Evolutionary conservation across 2,329 filamentous ascomycete genomes (phyloP), one percentile per base, ranked within the genome.

Genomic region (Colletotrichum sp.): DNA sequence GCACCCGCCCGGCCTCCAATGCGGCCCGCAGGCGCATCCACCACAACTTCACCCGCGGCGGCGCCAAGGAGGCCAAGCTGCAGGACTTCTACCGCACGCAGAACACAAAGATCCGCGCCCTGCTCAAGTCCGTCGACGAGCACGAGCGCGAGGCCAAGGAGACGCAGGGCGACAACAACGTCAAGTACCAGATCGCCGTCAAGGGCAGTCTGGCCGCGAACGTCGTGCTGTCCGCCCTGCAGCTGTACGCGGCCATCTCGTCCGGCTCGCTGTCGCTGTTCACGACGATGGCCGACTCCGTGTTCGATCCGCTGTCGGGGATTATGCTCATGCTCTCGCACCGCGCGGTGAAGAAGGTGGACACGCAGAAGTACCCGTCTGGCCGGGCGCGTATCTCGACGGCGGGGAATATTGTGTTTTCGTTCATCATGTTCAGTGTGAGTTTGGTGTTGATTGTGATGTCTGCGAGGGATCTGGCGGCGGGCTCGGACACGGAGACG

Each of bases 331-430:
- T 98, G 74, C 85, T 98, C 48, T 95, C 94, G 76, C 94, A 96
- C 84, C 95, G 96, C 66, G 96, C 97, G 66, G 95, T 98, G 79
- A 94, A 94, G 80, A 93, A 92, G 69, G 96, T 98, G 52, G 96
- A 99, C 80, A 91, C 94, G 3, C 91, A 93, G 68, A 94, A 94
- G 63, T 99, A 98, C 82, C 96, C 96, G 0, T 96, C 94, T 0
- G 96, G 96, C 78, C 98, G 98, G 84, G 96, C 96, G 7, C 93
- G 97, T 34, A 94, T 99, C 77, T 96, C 98, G 85, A 98, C 96
- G 0, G 95, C 96, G 0, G 97, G 97, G 68, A 99, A 98, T 82
- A 98, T 98, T 78, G 92, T 94, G 75, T 99, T 99, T 85, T 98
- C 96, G 85, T 98, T 98, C 85, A 89, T 99, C 80, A 98, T 99